Evolutionary conservation across 1,284 basidiomycete species (phyloP), one percentile per base, ranked within the genome.

Genomic region (Trametes versicolor): DNA sequence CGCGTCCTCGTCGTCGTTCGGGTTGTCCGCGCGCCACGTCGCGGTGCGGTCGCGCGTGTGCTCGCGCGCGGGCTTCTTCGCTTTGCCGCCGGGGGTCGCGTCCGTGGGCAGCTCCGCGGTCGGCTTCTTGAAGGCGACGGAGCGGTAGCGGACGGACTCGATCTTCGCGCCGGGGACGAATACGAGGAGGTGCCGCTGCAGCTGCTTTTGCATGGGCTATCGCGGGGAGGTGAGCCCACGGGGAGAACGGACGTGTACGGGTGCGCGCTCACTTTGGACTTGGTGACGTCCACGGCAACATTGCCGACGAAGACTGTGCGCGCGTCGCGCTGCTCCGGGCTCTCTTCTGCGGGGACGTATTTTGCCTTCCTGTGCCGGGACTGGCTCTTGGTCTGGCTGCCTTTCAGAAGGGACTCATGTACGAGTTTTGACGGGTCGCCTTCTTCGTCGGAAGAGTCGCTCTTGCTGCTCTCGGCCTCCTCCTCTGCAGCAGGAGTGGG

Each of bases 291-390:
- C 2, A 93, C 82, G 2, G 91, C 87, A 0, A 99, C 80, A 75
- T 99, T 99, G 12, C 97, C 97, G n/a, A 99, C 79, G 75, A 99
- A 99, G 58, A 98, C 82, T 1, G 97, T 98, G 32, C 97, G 87
- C 21, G 86, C 83, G 74, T 98, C 90, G 56, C 92, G 84, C 64
- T 87, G 87, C 60, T 87, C 88, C 12, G 83, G 73, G 0, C 90
- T 91, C 77, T 97, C 95, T 58, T 86, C 87, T 27, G 78, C 70
- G 0, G 92, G 93, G 0, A 83, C 80, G 70, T 83, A 85, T 65
- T 80, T 83, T 13, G 53, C 57, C 63, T 81, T 82, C 4, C 64
- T 63, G 47, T 67, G 36, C 54, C 66, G 32, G 52, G 65, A 50
- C 53, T 74, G 66, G 47, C 70, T 60, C 62, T 71, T 64, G 41